Conservation (phyloP, 2,329 filamentous ascomycete genomes). For the Phaeosphaeria sp. region DNA sequence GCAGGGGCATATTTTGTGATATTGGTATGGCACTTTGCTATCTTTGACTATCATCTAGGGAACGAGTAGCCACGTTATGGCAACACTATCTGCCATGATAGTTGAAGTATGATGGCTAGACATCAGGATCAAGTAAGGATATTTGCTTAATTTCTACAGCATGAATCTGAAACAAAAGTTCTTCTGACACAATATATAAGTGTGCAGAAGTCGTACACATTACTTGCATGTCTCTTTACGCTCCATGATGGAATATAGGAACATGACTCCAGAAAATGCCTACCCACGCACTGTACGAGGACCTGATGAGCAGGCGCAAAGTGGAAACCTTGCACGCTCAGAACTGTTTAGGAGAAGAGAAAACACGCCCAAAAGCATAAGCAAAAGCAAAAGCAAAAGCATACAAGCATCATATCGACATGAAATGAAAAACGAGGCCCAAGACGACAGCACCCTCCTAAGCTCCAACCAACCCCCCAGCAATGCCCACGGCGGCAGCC, state of each 20-base stretch:
- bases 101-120: not conserved
- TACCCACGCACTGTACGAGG: not conserved
- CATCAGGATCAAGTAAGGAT: not conserved
- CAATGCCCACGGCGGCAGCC: conserved; percentile 50
- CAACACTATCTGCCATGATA: not conserved
- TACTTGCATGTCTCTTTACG: not conserved
- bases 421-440: conserved; percentile 19
- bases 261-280: conserved; percentile 1
- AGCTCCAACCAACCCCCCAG: conserved; percentile 35
- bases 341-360: not conserved
- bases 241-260: not conserved
- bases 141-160: not conserved
- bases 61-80: not conserved
- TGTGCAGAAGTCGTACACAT: not conserved
- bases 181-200: not conserved
- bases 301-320: not conserved
- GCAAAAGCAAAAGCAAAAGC: not conserved
- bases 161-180: not conserved
- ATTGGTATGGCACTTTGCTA: not conserved
- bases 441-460: not conserved
- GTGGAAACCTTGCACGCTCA: not conserved
- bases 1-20: not conserved
- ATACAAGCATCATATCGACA: conserved; percentile 28
- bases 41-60: not conserved
- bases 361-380: not conserved